phyloP scores from a whole-genome alignment of 2,329 filamentous ascomycete genomes.

The Didymellaceae sp. region DNA sequence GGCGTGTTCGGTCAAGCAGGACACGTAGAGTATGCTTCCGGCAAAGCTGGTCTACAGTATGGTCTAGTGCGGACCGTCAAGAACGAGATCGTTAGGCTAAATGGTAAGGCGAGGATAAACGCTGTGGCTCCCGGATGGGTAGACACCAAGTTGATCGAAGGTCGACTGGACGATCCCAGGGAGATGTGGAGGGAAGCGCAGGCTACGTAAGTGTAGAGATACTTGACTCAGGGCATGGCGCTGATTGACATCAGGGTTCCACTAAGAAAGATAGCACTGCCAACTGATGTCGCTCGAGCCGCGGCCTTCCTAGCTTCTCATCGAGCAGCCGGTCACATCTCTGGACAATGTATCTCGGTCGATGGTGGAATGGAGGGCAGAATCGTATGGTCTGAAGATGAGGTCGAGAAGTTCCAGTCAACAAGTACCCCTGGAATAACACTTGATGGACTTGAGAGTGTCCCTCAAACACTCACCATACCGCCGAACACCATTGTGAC shows the following conservation, averaged over 20 bases:
- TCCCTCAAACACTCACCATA: too few species aligned
- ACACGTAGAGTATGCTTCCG: slow-evolving; percentile 59
- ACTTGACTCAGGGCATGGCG: background rate
- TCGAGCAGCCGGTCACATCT: slow-evolving; percentile 60
- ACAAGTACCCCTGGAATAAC: background rate
- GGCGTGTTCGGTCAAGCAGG: slow-evolving; percentile 60
- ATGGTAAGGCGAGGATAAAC: slow-evolving; percentile 60
- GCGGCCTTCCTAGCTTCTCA: slow-evolving; percentile 60
- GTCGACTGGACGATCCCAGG: slow-evolving; percentile 56
- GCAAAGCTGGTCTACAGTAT: slow-evolving; percentile 58
- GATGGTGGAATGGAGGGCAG: slow-evolving; percentile 61
- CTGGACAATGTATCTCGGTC: slow-evolving; percentile 60
- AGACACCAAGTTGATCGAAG: slow-evolving; percentile 56
- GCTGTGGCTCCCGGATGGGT: slow-evolving; percentile 59
- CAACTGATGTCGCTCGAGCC: slow-evolving; percentile 57
- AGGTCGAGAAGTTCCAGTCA: slow-evolving; percentile 32
- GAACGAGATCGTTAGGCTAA: slow-evolving; percentile 62
- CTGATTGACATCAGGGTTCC: slow-evolving; percentile 43
- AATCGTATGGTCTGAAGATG: slow-evolving; percentile 57
- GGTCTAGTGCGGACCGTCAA: slow-evolving; percentile 60
- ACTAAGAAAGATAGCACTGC: slow-evolving; percentile 56
- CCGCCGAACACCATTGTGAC: too few species aligned
- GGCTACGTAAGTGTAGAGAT: slow-evolving; percentile 47
- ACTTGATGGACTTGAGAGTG: too few species aligned
- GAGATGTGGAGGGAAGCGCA: slow-evolving; percentile 60